phyloP scores from a whole-genome alignment of 805 yeast species.

The Schizosaccharomyces lindneri region DNA sequence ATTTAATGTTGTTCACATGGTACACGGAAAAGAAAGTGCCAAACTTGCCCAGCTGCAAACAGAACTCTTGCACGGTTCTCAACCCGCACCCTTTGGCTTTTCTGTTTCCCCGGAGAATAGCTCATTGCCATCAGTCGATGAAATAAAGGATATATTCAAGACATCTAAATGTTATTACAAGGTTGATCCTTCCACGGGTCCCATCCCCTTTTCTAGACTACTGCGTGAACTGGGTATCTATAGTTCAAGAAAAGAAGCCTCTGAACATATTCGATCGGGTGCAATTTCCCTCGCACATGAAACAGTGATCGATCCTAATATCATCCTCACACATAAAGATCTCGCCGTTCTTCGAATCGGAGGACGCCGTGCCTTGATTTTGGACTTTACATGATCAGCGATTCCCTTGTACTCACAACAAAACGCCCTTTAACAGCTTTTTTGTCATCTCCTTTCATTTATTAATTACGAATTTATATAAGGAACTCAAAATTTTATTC shows the following conservation, averaged over 20 bases:
- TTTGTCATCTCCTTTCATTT: too few species aligned
- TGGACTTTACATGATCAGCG: neutral
- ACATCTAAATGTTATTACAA: neutral
- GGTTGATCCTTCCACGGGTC: neutral
- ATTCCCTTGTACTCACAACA: too few species aligned
- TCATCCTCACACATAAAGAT: neutral
- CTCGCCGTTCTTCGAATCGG: neutral
- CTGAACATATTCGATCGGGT: neutral
- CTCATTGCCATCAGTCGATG: neutral
- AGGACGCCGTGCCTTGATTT: neutral
- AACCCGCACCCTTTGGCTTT: neutral
- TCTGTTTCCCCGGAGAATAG: neutral
- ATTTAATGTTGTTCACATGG: conserved; percentile 57
- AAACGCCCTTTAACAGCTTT: too few species aligned
- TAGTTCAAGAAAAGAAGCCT: neutral
- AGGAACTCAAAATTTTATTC: too few species aligned
- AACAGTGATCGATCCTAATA: neutral
- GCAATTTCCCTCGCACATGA: neutral
- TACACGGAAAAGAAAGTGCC: conserved; percentile 37
- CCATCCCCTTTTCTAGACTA: neutral
- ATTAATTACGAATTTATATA: too few species aligned
- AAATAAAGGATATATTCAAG: neutral
- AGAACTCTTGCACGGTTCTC: neutral
- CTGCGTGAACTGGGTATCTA: neutral
- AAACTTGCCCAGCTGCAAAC: neutral